phyloP scores from a whole-genome alignment of 2,329 filamentous ascomycete genomes.

The Stagonosporopsis tanaceti region DNA sequence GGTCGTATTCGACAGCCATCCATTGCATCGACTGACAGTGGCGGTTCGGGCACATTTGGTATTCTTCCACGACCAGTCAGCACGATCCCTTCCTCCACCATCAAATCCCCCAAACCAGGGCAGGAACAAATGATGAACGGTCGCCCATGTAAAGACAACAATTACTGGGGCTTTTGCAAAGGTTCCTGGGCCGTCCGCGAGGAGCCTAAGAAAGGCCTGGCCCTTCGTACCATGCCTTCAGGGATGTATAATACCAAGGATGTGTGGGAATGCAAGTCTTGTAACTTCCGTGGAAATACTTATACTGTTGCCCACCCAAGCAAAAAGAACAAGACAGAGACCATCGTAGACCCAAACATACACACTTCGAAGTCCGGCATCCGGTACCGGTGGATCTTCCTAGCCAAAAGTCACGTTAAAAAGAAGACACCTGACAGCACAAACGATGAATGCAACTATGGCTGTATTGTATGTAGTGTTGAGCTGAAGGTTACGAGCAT shows the following conservation, averaged over 20 bases:
- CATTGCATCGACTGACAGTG: conserved; percentile 30
- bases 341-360: conserved; percentile 41
- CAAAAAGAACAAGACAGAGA: conserved; percentile 40
- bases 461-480: conserved; percentile 47
- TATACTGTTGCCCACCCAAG: conserved; percentile 32
- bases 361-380: conserved; percentile 37
- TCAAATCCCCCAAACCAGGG: conserved; percentile 25
- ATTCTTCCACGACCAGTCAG: conserved; percentile 21
- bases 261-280: conserved; percentile 48
- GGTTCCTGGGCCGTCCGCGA: conserved; percentile 49
- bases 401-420: conserved; percentile 48
- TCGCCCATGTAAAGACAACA: conserved; percentile 50
- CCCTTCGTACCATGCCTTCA: conserved; percentile 38
- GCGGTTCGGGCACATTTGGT: conserved; percentile 23
- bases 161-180: conserved; percentile 54
- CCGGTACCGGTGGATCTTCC: conserved; percentile 50
- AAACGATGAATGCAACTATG: conserved; percentile 39
- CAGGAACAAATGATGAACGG: conserved; percentile 44
- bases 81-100: conserved; percentile 29
- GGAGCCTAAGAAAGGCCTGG: conserved; percentile 44
- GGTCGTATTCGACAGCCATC: conserved; percentile 22
- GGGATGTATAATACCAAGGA: conserved; percentile 47
- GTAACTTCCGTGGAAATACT: conserved; percentile 45
- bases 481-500: conserved; percentile 44
- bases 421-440: conserved; percentile 21